phyloP scores from a whole-genome alignment of 352 stramenopile species.

The Phytophthora pseudosyringae region DNA sequence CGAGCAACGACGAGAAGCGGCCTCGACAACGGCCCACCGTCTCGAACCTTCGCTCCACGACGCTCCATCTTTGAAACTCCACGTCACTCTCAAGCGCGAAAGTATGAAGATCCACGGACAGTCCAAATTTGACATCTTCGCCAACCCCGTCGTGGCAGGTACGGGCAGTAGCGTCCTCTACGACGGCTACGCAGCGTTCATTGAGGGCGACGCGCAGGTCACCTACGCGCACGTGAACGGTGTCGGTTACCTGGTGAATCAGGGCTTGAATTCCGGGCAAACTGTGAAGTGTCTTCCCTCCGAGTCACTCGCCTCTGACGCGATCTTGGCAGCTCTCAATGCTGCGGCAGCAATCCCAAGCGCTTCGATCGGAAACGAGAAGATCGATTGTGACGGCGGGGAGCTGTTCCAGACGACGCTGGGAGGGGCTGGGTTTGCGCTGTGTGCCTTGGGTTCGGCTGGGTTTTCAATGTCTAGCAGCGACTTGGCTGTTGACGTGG shows the following conservation, averaged over 20 bases:
- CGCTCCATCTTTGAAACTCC: conserved; percentile 39
- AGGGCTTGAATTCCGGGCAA: conserved; percentile 5
- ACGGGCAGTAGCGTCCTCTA: conserved; percentile 29
- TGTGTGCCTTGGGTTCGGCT: conserved; percentile 27
- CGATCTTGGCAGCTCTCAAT: conserved; percentile 27
- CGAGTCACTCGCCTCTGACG: conserved; percentile 24
- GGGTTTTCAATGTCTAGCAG: conserved; percentile 36
- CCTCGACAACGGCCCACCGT: too few species aligned
- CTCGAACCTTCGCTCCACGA: background rate
- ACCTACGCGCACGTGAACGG: conserved; percentile 43
- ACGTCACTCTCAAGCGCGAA: conserved; percentile 41
- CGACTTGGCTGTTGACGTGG: conserved; percentile 41
- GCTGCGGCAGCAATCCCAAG: conserved; percentile 16
- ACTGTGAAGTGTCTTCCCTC: conserved; percentile 28
- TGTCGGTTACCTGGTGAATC: conserved; percentile 26
- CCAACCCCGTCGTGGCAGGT: conserved; percentile 28
- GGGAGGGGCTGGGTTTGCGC: conserved; percentile 27
- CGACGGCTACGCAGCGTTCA: conserved; percentile 36
- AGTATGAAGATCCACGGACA: conserved; percentile 28
- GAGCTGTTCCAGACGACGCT: conserved; percentile 37
- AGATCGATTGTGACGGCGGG: conserved; percentile 32
- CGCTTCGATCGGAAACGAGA: conserved; percentile 10
- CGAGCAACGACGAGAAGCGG: too few species aligned
- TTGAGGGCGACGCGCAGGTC: conserved; percentile 20
- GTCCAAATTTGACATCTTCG: conserved; percentile 36